Percentiles rank a stretch among this genome's conserved stretches.
Conservation (phyloP, 2,329 filamentous ascomycete genomes). For the Fusarium domesticum region DNA sequence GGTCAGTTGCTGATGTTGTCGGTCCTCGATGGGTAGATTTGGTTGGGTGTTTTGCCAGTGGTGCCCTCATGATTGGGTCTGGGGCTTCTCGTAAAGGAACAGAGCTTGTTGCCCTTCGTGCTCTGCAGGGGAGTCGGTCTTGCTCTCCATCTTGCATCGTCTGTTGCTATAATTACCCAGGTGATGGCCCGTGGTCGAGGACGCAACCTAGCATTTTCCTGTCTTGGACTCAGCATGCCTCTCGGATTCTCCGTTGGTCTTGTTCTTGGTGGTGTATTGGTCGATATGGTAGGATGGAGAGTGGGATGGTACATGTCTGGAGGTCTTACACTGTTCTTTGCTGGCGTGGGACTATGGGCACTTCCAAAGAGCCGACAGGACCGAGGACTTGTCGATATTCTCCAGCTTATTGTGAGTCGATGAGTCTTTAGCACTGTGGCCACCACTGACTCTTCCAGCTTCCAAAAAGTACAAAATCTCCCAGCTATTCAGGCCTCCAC, state of each 20-base stretch:
- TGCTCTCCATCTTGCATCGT: slow-evolving; percentile 34
- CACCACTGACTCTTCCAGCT: slow-evolving; percentile 32
- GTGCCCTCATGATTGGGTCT: slow-evolving; percentile 29
- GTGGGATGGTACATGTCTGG: slow-evolving; percentile 41
- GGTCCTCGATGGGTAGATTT: slow-evolving; percentile 32
- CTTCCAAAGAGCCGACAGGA: slow-evolving; percentile 28
- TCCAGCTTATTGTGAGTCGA: slow-evolving; percentile 44
- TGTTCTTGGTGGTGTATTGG: slow-evolving; percentile 45
- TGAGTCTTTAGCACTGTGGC: background rate
- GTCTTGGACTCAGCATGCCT: slow-evolving; percentile 42
- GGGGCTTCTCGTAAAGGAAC: slow-evolving; percentile 28
- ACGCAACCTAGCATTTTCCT: slow-evolving; percentile 41
- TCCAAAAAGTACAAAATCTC: slow-evolving; percentile 47
- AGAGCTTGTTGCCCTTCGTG: slow-evolving; percentile 36
- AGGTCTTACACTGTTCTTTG: slow-evolving; percentile 33
- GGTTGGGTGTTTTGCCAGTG: slow-evolving; percentile 29
- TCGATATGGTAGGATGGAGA: slow-evolving; percentile 45
- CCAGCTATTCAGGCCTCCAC: slow-evolving; percentile 45
- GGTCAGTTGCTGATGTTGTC: slow-evolving; percentile 35
- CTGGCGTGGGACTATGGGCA: slow-evolving; percentile 33
- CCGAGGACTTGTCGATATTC: slow-evolving; percentile 36
- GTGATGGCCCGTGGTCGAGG: slow-evolving; percentile 28
- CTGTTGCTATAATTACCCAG: slow-evolving; percentile 33
- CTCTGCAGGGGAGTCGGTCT: slow-evolving; percentile 36
- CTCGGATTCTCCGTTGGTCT: slow-evolving; percentile 49